Base-by-base conservation (phyloP, 352 stramenopile species). In the Thalassiosira delicatula region DNA sequence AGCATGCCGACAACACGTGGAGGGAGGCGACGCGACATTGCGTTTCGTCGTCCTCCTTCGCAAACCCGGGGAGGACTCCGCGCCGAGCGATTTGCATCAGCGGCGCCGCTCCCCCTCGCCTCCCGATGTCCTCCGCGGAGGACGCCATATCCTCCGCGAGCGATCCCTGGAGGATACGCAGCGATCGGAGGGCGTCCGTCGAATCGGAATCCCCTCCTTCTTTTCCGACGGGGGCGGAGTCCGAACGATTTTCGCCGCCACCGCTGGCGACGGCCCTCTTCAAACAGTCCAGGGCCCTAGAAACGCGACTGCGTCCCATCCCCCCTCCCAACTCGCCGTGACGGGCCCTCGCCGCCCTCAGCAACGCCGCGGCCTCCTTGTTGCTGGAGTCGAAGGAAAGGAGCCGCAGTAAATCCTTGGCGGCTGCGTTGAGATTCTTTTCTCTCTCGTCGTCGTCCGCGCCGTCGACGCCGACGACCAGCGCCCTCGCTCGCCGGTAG, bases 301-400 rank as follows among this genome's bases (percentile, higher is more conserved):
- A 70, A 51, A 87, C 57, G n/a, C 53, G 68, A 65, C 33, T 76
- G 8, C 77, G 62, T 70, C 79, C 63, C 42, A 76, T 67, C n/a
- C 62, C 63, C 53, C 74, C 79, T 23, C 68, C 63, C 35, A 80
- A 76, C 66, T 76, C 82, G 19, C 44, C 77, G 82, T 92, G 83
- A 23, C 84, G 57, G 11, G 66, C 54, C 63, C 85, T 81, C 49
- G 91, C 83, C 0, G 71, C 75, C 40, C 81, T 63, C 30, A 94
- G 61, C 53, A 94, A 80, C 35, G 79, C 40, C 17, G 66, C 79
- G 3, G 90, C 90, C 40, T 90, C 79, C 32, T 85, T 86, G 46
- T 94, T 94, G 8, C 70, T 79, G 1, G 80, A 19, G 79, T 94
- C 88, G 73, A 91, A 88, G 0, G 81, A 86, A 3, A 94, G 61